A percentile compares a stretch with the other conserved stretches of the same genome.
Evolutionary conservation across 2,329 filamentous ascomycete genomes (phyloP).

Genomic region (Teratosphaeria pseudoeucalypti): DNA sequence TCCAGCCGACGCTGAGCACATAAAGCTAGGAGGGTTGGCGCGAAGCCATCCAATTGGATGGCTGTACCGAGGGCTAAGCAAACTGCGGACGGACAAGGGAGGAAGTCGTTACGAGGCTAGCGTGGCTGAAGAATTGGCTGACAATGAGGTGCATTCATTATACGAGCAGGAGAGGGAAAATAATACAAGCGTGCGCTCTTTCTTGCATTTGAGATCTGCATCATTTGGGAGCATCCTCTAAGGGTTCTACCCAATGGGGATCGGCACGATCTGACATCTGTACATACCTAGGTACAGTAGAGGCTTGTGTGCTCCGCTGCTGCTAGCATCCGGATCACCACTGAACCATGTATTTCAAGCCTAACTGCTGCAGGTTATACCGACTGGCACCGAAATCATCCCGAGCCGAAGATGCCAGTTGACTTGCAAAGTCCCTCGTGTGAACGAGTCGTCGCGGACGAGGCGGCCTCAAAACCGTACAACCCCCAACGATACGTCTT

Average conservation of each 20-base stretch:
- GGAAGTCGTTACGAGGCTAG: neutral
- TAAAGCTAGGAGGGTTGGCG: no score
- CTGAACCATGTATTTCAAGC: neutral
- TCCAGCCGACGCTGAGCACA: neutral
- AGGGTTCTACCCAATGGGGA: neutral
- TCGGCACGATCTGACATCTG: neutral
- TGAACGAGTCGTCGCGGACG: neutral
- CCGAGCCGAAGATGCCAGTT: neutral
- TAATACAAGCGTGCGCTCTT: neutral
- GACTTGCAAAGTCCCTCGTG: neutral
- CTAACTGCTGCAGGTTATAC: neutral
- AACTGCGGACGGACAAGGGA: neutral
- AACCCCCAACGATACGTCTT: neutral
- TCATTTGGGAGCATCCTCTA: neutral
- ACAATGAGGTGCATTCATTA: neutral
- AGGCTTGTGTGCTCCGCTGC: neutral
- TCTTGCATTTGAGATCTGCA: neutral
- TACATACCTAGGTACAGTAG: no score
- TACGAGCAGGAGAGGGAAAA: no score
- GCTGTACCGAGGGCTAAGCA: neutral
- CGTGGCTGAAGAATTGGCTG: no score
- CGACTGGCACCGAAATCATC: neutral
- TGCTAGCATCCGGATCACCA: neutral
- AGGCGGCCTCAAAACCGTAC: neutral
- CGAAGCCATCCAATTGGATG: neutral